Conservation (phyloP, 164 flowering plant species). For the Paratinospora sagittata region DNA sequence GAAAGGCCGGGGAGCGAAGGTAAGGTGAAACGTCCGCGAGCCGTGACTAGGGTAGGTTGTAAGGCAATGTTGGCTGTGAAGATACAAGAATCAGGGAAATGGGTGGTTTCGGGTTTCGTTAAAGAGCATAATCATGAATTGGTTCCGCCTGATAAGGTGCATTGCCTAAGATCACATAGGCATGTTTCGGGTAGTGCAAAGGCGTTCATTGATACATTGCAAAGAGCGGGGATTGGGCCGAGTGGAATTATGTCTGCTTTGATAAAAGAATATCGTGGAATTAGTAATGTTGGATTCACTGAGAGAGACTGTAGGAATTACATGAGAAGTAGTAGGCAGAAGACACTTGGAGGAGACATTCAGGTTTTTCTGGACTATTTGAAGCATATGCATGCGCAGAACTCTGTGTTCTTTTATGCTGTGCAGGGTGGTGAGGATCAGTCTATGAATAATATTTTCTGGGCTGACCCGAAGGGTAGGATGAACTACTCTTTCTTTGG, state of each 20-base stretch:
- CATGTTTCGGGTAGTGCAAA: slow-evolving; percentile 37
- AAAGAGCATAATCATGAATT: slow-evolving; percentile 36
- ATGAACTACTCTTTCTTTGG: slow-evolving; percentile 61
- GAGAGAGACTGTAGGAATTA: slow-evolving; percentile 38
- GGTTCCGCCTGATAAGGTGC: slow-evolving; percentile 32
- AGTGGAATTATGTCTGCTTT: slow-evolving; percentile 39
- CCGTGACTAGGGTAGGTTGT: slow-evolving; percentile 36
- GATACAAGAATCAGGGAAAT: slow-evolving; percentile 28
- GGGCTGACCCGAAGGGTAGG: slow-evolving; percentile 72
- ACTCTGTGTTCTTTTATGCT: slow-evolving; percentile 60
- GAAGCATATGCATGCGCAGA: slow-evolving; percentile 30
- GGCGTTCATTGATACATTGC: slow-evolving; percentile 35
- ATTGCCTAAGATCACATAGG: slow-evolving; percentile 33
- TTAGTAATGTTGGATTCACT: slow-evolving; percentile 36
- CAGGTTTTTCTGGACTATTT: slow-evolving; percentile 30
- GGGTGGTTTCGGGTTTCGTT: slow-evolving; percentile 30
- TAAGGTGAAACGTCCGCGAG: slow-evolving; percentile 32
- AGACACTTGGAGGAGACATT: slow-evolving; percentile 33
- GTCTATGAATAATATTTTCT: slow-evolving; percentile 55
- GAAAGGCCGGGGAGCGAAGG: slow-evolving; percentile 14
- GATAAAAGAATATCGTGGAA: slow-evolving; percentile 33
- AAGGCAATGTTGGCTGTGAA: slow-evolving; percentile 29
- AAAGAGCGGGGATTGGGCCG: slow-evolving; percentile 36
- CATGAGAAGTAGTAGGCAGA: slow-evolving; percentile 39
- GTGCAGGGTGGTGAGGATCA: slow-evolving; percentile 65